A percentile compares a stretch with the other conserved stretches of the same genome.
Conservation (phyloP, 371 early-diverging fungal genomes). For the Syncephalastrum racemosum region DNA sequence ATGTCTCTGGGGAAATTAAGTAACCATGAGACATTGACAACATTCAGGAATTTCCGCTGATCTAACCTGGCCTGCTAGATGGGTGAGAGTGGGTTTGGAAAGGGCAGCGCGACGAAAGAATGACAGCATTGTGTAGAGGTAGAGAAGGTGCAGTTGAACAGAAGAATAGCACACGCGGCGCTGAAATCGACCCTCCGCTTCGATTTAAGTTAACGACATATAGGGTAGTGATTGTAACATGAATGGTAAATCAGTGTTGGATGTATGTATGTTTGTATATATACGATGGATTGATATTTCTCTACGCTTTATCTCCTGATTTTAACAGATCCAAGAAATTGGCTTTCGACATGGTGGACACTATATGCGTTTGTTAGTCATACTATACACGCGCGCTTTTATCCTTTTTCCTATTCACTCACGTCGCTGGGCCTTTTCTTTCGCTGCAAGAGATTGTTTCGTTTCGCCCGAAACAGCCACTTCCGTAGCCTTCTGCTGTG, state of each 20-base stretch:
- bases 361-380: conserved; percentile 20
- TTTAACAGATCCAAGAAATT: conserved; percentile 66
- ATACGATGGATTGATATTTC: no score
- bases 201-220: no score
- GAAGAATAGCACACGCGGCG: not conserved
- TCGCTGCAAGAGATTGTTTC: conserved; percentile 44
- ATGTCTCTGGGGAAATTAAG: no score
- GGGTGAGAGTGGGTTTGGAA: not conserved
- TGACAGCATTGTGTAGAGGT: not conserved
- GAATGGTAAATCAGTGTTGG: no score
- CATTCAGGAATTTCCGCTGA: no score
- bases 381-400: no score
- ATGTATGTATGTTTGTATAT: no score
- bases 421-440: conserved; percentile 56
- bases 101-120: not conserved
- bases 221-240: no score
- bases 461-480: conserved; percentile 44
- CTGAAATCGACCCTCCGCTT: not conserved
- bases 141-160: not conserved
- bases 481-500: conserved; percentile 72
- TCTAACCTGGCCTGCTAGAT: no score
- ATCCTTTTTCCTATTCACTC: conserved; percentile 8
- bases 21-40: no score
- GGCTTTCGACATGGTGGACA: conserved; percentile 62
- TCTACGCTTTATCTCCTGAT: conserved; percentile 27